Evolutionary conservation across 495 filamentous ascomycete species (phyloP), one percentile per base, ranked within the genome.

Genomic region (Daldinia caldariorum): DNA sequence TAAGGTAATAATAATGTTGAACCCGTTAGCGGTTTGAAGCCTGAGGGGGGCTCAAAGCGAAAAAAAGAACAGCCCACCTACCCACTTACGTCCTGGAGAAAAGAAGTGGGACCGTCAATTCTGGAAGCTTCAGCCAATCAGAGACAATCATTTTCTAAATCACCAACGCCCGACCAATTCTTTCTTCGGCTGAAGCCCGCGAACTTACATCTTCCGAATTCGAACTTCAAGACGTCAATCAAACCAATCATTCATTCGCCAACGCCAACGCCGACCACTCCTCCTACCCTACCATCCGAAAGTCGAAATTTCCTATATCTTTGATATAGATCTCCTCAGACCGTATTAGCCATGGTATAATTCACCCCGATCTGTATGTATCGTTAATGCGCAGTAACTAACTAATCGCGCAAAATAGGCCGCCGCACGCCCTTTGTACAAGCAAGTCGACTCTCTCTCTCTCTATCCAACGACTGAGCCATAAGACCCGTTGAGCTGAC

Each of bases 361-460:
- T 57, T 32, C 22, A 37, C 26, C 35, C 54, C 20, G 37, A 12
- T 45, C 38, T 22, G 45, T 6, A 20, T 6, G 26, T 6, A 16
- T 18, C 20, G 29, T 67, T 29, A 6, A 57, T 54, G 41, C 37
- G 20, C 54, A 2, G 9, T 0, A 16, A 51, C 60, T 58, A 72
- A 67, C 72, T 77, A 76, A 82, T 78, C 70, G 73, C 77, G 74
- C 76, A 80, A 26, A 26, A 55, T 63, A 74, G 57, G 59, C 69
- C n/a, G 77, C 85, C 74, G 82, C 37, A 55, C 65, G 85, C 77
- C 75, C 82, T 74, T 73, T 94, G 83, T 97, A 95, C 90, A 92
- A 92, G 93, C 87, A 91, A 83, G 91, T 89, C 82, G 51, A 81
- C 68, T 78, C 77, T 70, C 60, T 65, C 29, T 53, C 20, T 66